Evolutionary conservation across 306 rosid genomes (phyloP), one percentile per base, ranked within the genome.

Genomic region (Prosopis cineraria): DNA sequence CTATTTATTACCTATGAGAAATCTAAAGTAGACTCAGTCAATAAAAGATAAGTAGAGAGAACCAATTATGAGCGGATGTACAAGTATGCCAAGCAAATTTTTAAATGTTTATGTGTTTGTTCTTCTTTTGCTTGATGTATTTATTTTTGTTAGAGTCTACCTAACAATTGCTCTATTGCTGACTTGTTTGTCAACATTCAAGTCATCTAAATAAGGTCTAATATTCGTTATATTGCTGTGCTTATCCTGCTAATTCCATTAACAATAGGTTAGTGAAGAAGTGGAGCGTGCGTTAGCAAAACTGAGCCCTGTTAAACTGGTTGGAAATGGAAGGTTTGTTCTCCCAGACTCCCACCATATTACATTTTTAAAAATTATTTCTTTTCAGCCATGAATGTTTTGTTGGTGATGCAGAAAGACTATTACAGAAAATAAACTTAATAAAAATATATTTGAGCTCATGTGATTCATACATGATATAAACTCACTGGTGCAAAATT

Each of bases 261-360:
- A 78, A 45, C 58, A 44, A 78, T 72, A 93, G 98, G 96, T 93
- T 62, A 91, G 94, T 73, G 94, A 93, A 87, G 98, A 93, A 79
- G 88, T 91, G 69, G 96, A 89, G 82, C 92, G 94, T 40, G 96
- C 93, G 72, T 84, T 93, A 83, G 77, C 84, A 16, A 91, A 86
- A 79, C 53, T 89, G 48, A 93, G 82, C 66, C 84, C 66, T 67
- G 86, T 47, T 77, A 83, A 82, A 64, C 76, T 88, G 41, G 75
- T 87, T 70, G 93, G 79, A 53, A 89, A 60, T 60, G 67, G 39
- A 60, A 60, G 96, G 98, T 93, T 79, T 82, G 91, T 85, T 84
- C 55, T 70, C 56, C 8, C 52, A 25, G 84, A 83, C 55, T 70
- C 56, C 8, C 52, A 25, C 25, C 34, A 77, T 8, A 68, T 52